A percentile compares a stretch with the other conserved stretches of the same genome.
phyloP scores from a whole-genome alignment of 1,139 yeast species.

The Scheffersomyces segobiensis region DNA sequence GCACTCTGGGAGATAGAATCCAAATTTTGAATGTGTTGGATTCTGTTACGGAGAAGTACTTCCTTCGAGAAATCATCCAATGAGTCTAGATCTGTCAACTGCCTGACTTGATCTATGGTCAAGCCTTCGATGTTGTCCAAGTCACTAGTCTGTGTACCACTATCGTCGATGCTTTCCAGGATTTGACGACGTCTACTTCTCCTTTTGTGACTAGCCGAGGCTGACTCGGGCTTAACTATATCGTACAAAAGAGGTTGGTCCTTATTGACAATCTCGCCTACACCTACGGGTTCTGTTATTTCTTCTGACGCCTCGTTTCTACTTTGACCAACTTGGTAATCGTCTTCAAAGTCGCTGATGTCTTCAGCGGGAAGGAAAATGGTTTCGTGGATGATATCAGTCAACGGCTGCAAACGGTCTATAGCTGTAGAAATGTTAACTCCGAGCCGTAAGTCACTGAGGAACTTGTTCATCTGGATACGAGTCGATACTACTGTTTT shows the following conservation, averaged over 20 bases:
- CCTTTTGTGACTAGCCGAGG: background rate
- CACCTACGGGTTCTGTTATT: conserved; percentile 57
- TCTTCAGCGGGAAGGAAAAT: conserved; percentile 54
- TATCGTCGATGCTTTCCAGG: conserved; percentile 16
- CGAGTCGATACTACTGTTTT: conserved; percentile 43
- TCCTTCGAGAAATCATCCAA: conserved; percentile 55
- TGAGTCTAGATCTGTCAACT: conserved; percentile 39
- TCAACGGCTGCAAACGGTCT: conserved; percentile 57
- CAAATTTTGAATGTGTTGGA: conserved; percentile 55
- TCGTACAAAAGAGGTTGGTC: conserved; percentile 52
- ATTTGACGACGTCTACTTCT: conserved; percentile 1
- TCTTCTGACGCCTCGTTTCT: conserved; percentile 10
- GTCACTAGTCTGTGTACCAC: conserved; percentile 32
- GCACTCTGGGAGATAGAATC: conserved; percentile 47
- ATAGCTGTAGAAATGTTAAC: conserved; percentile 53
- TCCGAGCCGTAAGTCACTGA: conserved; percentile 54
- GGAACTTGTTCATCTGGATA: conserved; percentile 49
- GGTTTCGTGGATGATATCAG: conserved; percentile 50
- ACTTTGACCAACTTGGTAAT: conserved; percentile 10
- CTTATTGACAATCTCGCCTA: conserved; percentile 48
- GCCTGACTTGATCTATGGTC: conserved; percentile 34
- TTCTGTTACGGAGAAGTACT: conserved; percentile 52
- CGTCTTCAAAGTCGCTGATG: conserved; percentile 27
- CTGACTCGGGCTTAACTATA: conserved; percentile 45
- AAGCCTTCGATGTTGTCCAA: conserved; percentile 41